Base-by-base conservation (phyloP, 345 rosid genomes). In the Brassica juncea region DNA sequence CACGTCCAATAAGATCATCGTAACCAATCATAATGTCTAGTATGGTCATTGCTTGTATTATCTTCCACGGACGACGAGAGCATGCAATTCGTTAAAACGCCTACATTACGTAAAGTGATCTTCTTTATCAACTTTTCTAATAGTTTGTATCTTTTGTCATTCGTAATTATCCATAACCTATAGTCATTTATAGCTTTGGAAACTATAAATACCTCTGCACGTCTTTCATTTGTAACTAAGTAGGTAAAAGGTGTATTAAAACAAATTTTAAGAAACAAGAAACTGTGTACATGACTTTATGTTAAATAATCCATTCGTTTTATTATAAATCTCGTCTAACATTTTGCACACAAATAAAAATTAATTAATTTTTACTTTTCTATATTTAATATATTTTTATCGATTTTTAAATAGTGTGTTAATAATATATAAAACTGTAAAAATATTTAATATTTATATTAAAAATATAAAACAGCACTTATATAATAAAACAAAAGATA, bases 91-190 rank as follows among this genome's bases (percentile, higher is more conserved):
- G 73, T 32, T 74, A 52, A 68, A 69, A 80, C 82, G 78, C 79
- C 75, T 62, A 27, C 61, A 74, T 68, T 80, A 80, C 79, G 79
- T 74, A 81, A 81, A 82, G 72, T 62, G 49, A 15, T 69, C 30
- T 73, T 79, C 70, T 68, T 73, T 73, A 31, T 61, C 65, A 15
- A 47, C 32, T 68, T 73, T 66, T 72, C 61, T 58, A 54, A 27
- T 35, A 63, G 21, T 34, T 2, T 7, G 42, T 2, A 15, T 71
- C 71, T n/a, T 32, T 77, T 62, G 11, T 49, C 72, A 55, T 66
- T 57, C 66, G 62, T 59, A 42, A 8, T 58, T 42, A 78, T 77
- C 72, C 34, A 55, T 37, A 61, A 63, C 25, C 58, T 61, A 23
- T 35, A 70, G 2, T 62, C 25, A 59, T 59, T 25, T 59, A 11